phyloP scores from a whole-genome alignment of 805 yeast species.

The Yarrowia sp. region DNA sequence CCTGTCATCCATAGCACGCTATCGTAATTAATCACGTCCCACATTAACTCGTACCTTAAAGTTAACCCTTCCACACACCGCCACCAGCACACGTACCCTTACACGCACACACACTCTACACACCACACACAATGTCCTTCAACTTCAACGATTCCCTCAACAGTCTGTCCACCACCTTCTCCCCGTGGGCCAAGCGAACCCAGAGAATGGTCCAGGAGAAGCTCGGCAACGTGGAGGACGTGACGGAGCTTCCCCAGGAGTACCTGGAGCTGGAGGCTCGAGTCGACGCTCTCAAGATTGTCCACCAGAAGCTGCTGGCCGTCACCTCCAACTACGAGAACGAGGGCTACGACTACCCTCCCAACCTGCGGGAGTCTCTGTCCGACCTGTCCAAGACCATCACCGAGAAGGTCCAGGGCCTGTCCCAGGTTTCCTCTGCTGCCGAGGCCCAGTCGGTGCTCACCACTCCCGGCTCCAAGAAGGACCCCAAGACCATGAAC shows the following conservation, averaged over 20 bases:
- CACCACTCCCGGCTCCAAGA: conserved; percentile 49
- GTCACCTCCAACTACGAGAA: conserved; percentile 62
- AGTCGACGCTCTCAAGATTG: conserved; percentile 67
- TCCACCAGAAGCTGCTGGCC: conserved; percentile 56
- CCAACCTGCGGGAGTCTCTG: conserved; percentile 70
- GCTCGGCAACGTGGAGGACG: conserved; percentile 76
- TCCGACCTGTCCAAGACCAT: conserved; percentile 67
- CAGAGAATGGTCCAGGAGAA: conserved; percentile 74
- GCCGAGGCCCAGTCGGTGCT: conserved; percentile 80
- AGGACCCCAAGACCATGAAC: conserved; percentile 73
- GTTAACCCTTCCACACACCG: conserved; percentile 16
- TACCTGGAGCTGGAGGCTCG: conserved; percentile 70
- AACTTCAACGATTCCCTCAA: conserved; percentile 43
- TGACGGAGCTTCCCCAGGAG: conserved; percentile 81
- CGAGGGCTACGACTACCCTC: conserved; percentile 83
- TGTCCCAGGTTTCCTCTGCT: conserved; percentile 70
- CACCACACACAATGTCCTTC: conserved; percentile 30
- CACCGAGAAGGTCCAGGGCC: conserved; percentile 59
- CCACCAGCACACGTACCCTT: conserved; percentile 10
- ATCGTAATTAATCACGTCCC: neutral
- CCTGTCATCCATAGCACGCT: neutral
- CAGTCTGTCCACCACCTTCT: conserved; percentile 45
- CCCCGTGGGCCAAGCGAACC: conserved; percentile 79
- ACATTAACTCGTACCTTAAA: conserved; percentile 18
- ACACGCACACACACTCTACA: conserved; percentile 8